These are phyloP conservation scores for Shiraia bambusicola DNA, from an alignment of 2,329 filamentous ascomycete genomes.

Conservation along the genomic window DNA sequence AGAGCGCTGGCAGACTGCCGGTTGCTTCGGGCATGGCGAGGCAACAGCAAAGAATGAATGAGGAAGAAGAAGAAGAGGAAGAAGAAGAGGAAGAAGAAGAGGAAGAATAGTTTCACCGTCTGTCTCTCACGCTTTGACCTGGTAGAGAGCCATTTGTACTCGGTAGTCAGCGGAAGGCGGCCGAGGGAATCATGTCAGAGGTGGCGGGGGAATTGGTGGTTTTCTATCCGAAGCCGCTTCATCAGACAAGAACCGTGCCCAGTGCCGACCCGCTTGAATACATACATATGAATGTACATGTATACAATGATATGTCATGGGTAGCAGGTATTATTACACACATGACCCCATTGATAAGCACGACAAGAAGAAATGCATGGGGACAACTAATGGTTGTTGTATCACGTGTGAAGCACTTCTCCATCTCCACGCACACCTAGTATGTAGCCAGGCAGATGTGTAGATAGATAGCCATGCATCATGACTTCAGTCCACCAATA, in stretches of 20 bases:
- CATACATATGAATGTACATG: too few relatives aligned
- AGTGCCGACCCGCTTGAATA: neutral
- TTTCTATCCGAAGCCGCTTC: neutral
- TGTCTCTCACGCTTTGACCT: too few relatives aligned
- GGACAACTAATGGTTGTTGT: too few relatives aligned
- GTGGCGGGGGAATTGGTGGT: too few relatives aligned
- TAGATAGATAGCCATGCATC: neutral
- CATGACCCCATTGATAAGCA: too few relatives aligned
- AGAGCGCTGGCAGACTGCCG: slow-evolving; percentile 53
- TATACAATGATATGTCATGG: too few relatives aligned
- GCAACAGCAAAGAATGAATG: neutral
- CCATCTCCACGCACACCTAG: too few relatives aligned
- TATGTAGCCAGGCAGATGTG: neutral
- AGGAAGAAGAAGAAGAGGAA: neutral
- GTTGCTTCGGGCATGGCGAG: slow-evolving; percentile 55
- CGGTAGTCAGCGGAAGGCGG: neutral
- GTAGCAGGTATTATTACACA: too few relatives aligned
- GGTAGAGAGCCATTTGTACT: too few relatives aligned
- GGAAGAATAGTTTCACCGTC: too few relatives aligned
- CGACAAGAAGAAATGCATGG: too few relatives aligned
- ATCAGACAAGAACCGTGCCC: neutral
- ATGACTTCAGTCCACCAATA: slow-evolving; percentile 28
- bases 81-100: neutral
- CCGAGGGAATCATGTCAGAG: slow-evolving; percentile 1
- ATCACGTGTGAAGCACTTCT: too few relatives aligned